Evolutionary conservation across 495 filamentous ascomycete genomes (phyloP).

Genomic region (Penicillium silybi): DNA sequence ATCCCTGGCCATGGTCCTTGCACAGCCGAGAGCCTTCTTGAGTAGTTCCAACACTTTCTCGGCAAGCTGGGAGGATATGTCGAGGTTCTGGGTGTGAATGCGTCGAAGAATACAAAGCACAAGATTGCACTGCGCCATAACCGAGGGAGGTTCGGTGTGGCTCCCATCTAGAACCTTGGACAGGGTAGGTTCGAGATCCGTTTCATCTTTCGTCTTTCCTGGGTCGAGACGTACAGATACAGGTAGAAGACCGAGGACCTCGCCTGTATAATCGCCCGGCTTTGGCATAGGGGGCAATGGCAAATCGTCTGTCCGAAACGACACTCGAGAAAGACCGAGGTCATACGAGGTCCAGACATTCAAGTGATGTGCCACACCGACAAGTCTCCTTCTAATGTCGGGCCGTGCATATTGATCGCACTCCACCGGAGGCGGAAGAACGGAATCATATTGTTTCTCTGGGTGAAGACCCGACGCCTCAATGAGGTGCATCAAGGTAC

Average conservation of each 20-base stretch:
- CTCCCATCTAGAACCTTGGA: constrained; percentile 19
- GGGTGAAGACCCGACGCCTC: constrained; percentile 48
- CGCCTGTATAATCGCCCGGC: constrained; percentile 30
- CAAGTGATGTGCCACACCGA: constrained; percentile 41
- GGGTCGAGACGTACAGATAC: constrained; percentile 35
- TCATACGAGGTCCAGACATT: constrained; percentile 49
- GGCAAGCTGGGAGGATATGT: constrained; percentile 20
- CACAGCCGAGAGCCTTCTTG: constrained; percentile 25
- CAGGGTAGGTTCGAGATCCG: constrained; percentile 27
- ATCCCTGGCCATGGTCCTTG: constrained; percentile 27
- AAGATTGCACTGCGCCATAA: constrained; percentile 45
- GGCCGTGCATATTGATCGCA: constrained; percentile 16
- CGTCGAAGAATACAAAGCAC: constrained; percentile 46
- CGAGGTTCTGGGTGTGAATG: constrained; percentile 37
- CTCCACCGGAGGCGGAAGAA: constrained; percentile 11
- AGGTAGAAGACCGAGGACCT: constrained; percentile 37
- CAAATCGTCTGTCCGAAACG: constrained; percentile 26
- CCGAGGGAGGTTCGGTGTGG: constrained; percentile 34
- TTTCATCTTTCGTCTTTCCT: constrained; percentile 20
- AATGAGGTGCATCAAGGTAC: constrained; percentile 47
- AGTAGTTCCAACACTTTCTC: constrained; percentile 25
- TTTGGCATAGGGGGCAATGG: constrained; percentile 14
- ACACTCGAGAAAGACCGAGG: constrained; percentile 44
- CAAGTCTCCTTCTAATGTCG: constrained; percentile 31
- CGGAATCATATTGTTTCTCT: constrained; percentile 17